Base-by-base conservation (phyloP, 2,329 filamentous ascomycete genomes). In the Podosphaera fusca region DNA sequence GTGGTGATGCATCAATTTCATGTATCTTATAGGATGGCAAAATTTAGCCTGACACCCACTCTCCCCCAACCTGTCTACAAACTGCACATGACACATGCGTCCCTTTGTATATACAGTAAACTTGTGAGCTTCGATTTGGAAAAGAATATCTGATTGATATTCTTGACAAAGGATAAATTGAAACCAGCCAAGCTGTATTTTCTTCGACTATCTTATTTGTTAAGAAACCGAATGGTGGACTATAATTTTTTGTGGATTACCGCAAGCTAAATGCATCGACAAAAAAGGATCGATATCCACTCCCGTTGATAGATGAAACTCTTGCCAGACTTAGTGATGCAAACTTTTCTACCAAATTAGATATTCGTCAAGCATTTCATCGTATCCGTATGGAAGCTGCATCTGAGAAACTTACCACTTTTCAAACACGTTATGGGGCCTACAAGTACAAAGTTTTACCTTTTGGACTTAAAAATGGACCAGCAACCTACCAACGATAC, bases 401-500 rank as follows among this genome's bases (percentile, higher is more conserved):
- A 14, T 55, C 34, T 8, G 34, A 55, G 29, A 21, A 55, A n/a
- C 47, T 33, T 6, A 57, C 57, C 21, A 21, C 21, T 21, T 21
- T 21, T 21, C 21, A 21, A 21, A 21, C 21, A 21, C 21, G 21
- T 21, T 21, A 21, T 21, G 21, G 21, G 21, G 21, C 21, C 21
- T 21, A 21, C 21, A 21, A 21, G 21, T 21, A 21, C 21, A 21
- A 21, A 21, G 21, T 21, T 21, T 21, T 21, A 21, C 21, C 21
- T 21, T 21, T 21, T 52, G 33, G 50, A n/a, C 29, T 59, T 31
- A 40, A 31, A 1, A 59, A 59, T 49, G 36, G 31, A 12, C 55
- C 38, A 9, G 34, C 49, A 9, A 56, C 51, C 10, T 59, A 54
- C 30, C 49, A 59, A 36, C 10, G 10, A 3, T 57, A 57, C 51